These are phyloP conservation scores for Vaccinium macrocarpon DNA, from an alignment of 148 eudicot species.

Conservation along the genomic window DNA sequence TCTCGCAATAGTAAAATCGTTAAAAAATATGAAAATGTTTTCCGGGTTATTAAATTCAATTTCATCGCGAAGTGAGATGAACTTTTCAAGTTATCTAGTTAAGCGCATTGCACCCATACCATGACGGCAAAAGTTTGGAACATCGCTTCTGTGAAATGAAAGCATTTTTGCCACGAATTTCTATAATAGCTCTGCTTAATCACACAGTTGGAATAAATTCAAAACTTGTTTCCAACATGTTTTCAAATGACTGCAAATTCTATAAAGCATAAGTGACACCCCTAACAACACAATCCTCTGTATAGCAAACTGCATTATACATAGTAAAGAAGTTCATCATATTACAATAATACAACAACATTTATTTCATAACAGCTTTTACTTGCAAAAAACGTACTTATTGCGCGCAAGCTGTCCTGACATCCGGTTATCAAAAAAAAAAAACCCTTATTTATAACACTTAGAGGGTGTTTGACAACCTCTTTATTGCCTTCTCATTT, in stretches of 20 bases:
- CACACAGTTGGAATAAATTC: not conserved
- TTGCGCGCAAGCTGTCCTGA: no score
- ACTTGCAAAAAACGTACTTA: no score
- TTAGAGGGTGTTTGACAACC: no score
- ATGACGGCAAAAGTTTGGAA: not conserved
- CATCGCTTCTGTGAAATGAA: not conserved
- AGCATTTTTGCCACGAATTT: not conserved
- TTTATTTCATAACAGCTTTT: not conserved
- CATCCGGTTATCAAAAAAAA: not conserved
- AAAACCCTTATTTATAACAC: not conserved
- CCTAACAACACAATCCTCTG: not conserved
- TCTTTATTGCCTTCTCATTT: no score
- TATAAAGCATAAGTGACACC: not conserved
- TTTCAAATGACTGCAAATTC: slow-evolving; percentile 1
- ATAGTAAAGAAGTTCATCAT: not conserved
- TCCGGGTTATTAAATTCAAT: no score
- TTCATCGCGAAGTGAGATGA: no score
- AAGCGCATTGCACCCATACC: not conserved
- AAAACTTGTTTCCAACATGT: not conserved
- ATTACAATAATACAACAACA: not conserved
- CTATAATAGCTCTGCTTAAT: not conserved
- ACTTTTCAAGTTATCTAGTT: no score
- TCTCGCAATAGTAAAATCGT: no score
- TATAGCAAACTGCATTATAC: not conserved
- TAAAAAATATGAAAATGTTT: no score